Conservation (phyloP, 208 protist species). For the Leishmania arabica region DNA sequence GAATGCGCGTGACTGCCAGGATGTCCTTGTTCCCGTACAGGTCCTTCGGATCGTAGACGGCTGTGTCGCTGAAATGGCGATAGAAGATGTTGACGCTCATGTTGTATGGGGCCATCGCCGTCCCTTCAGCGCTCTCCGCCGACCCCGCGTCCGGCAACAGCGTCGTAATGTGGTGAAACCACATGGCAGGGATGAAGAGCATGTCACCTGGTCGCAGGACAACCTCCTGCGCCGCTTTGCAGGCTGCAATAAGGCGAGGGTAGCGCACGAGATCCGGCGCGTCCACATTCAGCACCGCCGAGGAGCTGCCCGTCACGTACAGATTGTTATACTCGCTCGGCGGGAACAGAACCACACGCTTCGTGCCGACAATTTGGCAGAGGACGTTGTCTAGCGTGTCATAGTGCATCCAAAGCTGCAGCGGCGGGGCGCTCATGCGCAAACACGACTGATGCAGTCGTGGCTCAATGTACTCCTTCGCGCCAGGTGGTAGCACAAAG, state of each 20-base stretch:
- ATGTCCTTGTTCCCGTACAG: slow-evolving; percentile 92
- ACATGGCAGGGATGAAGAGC: slow-evolving; percentile 93
- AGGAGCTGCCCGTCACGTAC: slow-evolving; percentile 91
- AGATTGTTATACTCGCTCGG: slow-evolving; percentile 88
- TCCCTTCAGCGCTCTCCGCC: neutral
- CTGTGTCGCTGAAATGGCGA: slow-evolving; percentile 55
- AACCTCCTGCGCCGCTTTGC: slow-evolving; percentile 69
- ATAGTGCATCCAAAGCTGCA: slow-evolving; percentile 95
- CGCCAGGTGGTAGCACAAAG: slow-evolving; percentile 67
- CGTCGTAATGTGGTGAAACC: slow-evolving; percentile 93
- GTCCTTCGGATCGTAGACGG: slow-evolving; percentile 83
- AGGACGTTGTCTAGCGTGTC: slow-evolving; percentile 95
- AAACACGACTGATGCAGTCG: slow-evolving; percentile 86
- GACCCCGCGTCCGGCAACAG: slow-evolving; percentile 25
- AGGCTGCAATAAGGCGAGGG: slow-evolving; percentile 83
- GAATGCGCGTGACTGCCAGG: slow-evolving; percentile 49
- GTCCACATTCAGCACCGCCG: slow-evolving; percentile 82
- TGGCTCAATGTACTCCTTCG: slow-evolving; percentile 47
- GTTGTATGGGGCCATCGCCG: slow-evolving; percentile 34
- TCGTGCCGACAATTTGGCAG: slow-evolving; percentile 88
- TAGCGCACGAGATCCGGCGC: slow-evolving; percentile 72
- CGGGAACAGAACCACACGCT: slow-evolving; percentile 91
- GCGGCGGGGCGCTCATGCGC: slow-evolving; percentile 83
- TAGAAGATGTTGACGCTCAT: slow-evolving; percentile 92
- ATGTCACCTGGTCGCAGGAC: slow-evolving; percentile 91